Conservation (phyloP, 1,284 basidiomycete genomes). For the Sanghuangporus baumii region DNA sequence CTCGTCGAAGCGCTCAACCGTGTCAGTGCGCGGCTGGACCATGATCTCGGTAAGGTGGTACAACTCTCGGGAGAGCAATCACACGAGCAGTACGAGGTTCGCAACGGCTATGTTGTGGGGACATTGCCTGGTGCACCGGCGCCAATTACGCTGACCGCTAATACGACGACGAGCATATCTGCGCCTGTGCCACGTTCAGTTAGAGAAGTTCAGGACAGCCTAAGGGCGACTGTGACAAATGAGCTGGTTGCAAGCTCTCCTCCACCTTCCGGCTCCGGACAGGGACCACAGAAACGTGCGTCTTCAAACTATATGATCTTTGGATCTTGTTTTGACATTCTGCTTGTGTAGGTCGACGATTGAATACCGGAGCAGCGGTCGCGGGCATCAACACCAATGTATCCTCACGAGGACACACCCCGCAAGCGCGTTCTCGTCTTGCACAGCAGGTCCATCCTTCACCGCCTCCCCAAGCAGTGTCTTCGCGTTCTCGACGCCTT, state of each 20-base stretch:
- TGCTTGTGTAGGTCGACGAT: conserved; percentile 5
- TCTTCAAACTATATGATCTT: neutral
- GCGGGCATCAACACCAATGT: conserved; percentile 5
- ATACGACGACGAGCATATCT: neutral
- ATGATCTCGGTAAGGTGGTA: conserved; percentile 13
- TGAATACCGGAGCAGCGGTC: conserved; percentile 10
- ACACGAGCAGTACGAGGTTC: neutral
- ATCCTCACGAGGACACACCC: conserved; percentile 14
- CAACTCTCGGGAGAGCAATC: conserved; percentile 13
- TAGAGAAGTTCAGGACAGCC: conserved; percentile 10
- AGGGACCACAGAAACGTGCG: conserved; percentile 9
- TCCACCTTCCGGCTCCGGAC: neutral
- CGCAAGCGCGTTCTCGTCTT: conserved; percentile 15
- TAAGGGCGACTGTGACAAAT: conserved; percentile 4
- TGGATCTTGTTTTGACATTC: neutral
- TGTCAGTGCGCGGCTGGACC: conserved; percentile 15
- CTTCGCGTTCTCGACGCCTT: neutral
- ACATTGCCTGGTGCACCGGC: conserved; percentile 12
- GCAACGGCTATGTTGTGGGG: conserved; percentile 17
- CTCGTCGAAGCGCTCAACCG: conserved; percentile 11
- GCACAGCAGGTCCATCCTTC: conserved; percentile 12
- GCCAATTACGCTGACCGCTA: conserved; percentile 8
- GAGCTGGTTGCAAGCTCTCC: conserved; percentile 1
- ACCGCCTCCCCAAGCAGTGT: neutral
- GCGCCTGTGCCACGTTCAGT: conserved; percentile 1